Evolutionary conservation across 208 protist genomes (phyloP).

Genomic region (Wallacemonas rigidus): DNA sequence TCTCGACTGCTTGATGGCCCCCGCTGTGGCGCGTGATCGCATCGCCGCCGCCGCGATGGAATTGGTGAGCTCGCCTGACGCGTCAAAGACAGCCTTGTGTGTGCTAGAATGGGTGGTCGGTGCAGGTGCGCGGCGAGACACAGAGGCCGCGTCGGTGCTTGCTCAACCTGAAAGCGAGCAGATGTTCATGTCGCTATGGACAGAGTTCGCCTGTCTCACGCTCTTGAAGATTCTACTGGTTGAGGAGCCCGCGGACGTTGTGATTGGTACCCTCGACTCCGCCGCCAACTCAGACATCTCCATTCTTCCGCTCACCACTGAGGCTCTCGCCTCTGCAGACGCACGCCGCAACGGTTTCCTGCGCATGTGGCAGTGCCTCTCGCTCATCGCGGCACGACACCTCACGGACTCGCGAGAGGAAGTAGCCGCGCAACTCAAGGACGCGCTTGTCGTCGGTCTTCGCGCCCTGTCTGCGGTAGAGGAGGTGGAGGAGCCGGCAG

Average conservation of each 20-base stretch:
- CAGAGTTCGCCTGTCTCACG: conserved; percentile 53
- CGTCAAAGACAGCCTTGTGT: neutral
- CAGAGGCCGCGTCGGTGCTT: no score
- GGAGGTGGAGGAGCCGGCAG: neutral
- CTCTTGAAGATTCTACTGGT: conserved; percentile 59
- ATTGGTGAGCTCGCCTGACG: conserved; percentile 22
- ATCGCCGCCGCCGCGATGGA: conserved; percentile 29
- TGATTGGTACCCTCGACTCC: neutral
- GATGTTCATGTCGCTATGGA: conserved; percentile 45
- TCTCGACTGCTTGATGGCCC: conserved; percentile 40
- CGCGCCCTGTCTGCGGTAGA: neutral
- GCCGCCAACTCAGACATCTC: conserved; percentile 7
- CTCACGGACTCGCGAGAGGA: neutral
- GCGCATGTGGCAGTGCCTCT: conserved; percentile 67
- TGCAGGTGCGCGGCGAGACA: no score
- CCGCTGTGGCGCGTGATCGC: conserved; percentile 22
- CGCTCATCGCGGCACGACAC: conserved; percentile 16
- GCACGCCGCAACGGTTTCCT: conserved; percentile 35
- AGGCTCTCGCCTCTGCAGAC: conserved; percentile 26
- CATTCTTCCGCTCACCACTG: conserved; percentile 26
- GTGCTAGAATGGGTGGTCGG: neutral
- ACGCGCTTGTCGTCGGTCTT: neutral
- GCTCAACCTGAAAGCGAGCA: conserved; percentile 4
- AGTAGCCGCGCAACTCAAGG: conserved; percentile 15
- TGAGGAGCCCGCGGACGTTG: conserved; percentile 22